Base-by-base conservation (phyloP, 805 yeast species). In the Candida railenensis region DNA sequence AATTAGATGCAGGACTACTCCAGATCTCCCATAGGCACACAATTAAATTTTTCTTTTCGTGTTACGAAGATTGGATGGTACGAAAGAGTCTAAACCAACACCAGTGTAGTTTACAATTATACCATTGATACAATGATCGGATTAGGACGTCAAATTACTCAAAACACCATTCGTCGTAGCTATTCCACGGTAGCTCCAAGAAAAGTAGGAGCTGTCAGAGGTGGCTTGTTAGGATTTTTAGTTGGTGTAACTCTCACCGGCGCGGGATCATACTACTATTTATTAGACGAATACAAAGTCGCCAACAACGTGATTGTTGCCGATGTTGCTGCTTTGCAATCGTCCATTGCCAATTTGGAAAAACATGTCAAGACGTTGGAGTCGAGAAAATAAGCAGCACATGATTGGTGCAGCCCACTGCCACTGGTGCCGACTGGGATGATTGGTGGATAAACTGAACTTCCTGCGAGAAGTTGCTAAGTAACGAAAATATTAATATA, bases 191-290 rank as follows among this genome's bases (percentile, higher is more conserved):
- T 52, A 11, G 46, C 60, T 28, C 48, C 56, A 4, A 67, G 59
- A 50, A 68, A 59, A 50, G 61, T 69, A 5, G 77, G 76, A 7
- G 66, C 75, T 22, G 58, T 73, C 53, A 69, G 72, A 59, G 76
- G 77, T 18, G 80, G 78, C 3, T 71, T 89, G 51, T 69, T 87
- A 45, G 96, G 96, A 1, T 89, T 89, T 66, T 75, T 89, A 45
- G 71, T 83, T 25, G 96, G 96, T 39, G 86, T 85, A 34, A 73
- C 89, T 19, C 62, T 77, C 51, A 85, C 96, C 15, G 91, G 95
- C 2, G 78, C 77, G 46, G 87, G 81, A 5, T 82, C 91, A 14
- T 89, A 89, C 72, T 85, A 81, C 63, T 89, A 87, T 66, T 73
- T 87, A 53, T 66, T 87, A 48, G 94, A 88, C 58, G 87, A 86